phyloP scores from a whole-genome alignment of 2,329 filamentous ascomycete species.

The Fusarium sororula region DNA sequence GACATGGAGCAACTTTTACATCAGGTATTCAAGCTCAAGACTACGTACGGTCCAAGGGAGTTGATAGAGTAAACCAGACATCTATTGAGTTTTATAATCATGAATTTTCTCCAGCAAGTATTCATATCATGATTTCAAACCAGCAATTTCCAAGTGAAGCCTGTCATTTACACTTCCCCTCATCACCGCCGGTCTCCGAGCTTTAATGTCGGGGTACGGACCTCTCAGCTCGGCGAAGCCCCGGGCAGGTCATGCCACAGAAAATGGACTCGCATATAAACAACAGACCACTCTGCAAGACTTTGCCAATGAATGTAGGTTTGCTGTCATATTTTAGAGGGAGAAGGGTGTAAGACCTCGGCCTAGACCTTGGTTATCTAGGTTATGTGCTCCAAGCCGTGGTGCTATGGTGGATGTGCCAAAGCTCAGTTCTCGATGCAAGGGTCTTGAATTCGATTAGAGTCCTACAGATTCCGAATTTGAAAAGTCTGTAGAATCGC shows the following conservation, averaged over 20 bases:
- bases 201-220: slow-evolving; percentile 31
- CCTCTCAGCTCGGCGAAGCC: slow-evolving; percentile 33
- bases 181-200: slow-evolving; percentile 38
- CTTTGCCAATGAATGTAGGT: neutral
- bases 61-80: neutral
- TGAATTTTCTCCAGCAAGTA: neutral
- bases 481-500: neutral
- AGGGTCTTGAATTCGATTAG: slow-evolving; percentile 5
- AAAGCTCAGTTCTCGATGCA: slow-evolving; percentile 1
- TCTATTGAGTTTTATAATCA: neutral
- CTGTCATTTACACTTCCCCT: slow-evolving; percentile 13
- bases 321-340: neutral
- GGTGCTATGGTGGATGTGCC: neutral
- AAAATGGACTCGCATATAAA: slow-evolving; percentile 1
- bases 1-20: slow-evolving; percentile 16
- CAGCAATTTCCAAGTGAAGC: neutral
- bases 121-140: slow-evolving; percentile 3
- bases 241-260: slow-evolving; percentile 19
- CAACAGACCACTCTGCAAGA: slow-evolving; percentile 14
- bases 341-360: neutral
- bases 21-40: neutral
- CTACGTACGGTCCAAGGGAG: slow-evolving; percentile 14
- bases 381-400: neutral
- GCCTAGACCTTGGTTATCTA: neutral
- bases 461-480: neutral